Conservation (phyloP, 2,329 filamentous ascomycete genomes). For the Trichoderma lentiforme region DNA sequence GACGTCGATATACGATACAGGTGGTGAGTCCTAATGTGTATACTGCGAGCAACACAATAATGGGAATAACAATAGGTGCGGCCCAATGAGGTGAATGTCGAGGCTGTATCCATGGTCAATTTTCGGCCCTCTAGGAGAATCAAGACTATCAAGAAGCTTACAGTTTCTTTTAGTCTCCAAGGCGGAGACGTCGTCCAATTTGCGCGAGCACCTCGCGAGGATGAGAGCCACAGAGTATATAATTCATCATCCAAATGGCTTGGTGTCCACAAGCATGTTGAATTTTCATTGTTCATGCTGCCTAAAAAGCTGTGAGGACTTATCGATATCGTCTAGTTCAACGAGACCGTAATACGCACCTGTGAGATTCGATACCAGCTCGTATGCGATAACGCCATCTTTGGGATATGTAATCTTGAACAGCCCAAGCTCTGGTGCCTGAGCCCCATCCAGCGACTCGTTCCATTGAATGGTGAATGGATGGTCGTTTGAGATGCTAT, state of each 20-base stretch:
- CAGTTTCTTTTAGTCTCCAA: conserved; percentile 29
- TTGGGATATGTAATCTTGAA: conserved; percentile 32
- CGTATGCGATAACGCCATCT: conserved; percentile 30
- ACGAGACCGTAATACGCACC: conserved; percentile 23
- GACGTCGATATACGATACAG: conserved; percentile 29
- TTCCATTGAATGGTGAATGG: conserved; percentile 32
- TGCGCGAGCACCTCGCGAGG: conserved; percentile 22
- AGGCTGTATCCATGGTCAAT: conserved; percentile 23
- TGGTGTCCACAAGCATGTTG: conserved; percentile 31
- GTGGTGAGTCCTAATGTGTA: conserved; percentile 30
- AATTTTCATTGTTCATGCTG: conserved; percentile 23
- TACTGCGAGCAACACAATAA: conserved; percentile 30
- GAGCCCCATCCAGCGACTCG: conserved; percentile 22
- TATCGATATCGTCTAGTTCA: too few species aligned
- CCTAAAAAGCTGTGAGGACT: conserved; percentile 24
- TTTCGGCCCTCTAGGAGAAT: neutral
- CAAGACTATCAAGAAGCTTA: conserved; percentile 15
- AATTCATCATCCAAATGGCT: conserved; percentile 26
- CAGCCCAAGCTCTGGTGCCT: conserved; percentile 27
- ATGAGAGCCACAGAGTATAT: conserved; percentile 32
- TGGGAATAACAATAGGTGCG: conserved; percentile 30
- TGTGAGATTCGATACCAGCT: conserved; percentile 31
- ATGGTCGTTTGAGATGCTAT: conserved; percentile 32
- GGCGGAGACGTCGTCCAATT: conserved; percentile 33
- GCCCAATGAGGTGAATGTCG: conserved; percentile 26